Evolutionary conservation across 129 eudicot genomes (phyloP).

Genomic region (Flaveria ramosissima): DNA sequence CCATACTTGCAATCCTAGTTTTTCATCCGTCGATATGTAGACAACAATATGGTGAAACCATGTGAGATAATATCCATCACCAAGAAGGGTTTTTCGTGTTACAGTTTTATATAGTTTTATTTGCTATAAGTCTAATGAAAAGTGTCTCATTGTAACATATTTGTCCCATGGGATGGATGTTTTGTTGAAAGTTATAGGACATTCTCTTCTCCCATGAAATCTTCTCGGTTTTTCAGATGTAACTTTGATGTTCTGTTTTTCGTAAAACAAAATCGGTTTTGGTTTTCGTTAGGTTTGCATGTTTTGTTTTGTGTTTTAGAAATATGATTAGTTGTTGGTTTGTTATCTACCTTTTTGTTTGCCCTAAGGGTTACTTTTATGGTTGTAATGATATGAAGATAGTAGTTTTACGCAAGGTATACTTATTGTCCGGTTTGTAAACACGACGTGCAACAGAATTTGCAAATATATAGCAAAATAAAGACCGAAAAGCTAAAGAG

Average conservation of each 20-base stretch:
- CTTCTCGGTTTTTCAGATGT: background rate
- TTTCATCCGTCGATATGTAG: background rate
- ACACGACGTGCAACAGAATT: background rate
- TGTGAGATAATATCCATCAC: background rate
- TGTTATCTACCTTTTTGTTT: background rate
- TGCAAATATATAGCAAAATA: background rate
- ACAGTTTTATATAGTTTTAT: background rate
- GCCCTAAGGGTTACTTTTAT: background rate
- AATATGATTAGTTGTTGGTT: background rate
- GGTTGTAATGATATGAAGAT: no score
- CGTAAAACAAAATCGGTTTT: background rate
- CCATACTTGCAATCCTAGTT: slow-evolving; percentile 16
- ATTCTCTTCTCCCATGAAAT: background rate
- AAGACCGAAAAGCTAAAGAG: background rate
- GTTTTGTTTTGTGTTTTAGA: background rate
- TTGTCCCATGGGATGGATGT: background rate
- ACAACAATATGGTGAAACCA: slow-evolving; percentile 12
- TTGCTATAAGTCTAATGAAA: background rate
- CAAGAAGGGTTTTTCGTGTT: slow-evolving; percentile 7
- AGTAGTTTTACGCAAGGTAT: no score
- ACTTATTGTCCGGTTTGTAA: no score
- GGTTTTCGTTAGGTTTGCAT: background rate
- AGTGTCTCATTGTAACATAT: slow-evolving; percentile 24
- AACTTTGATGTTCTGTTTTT: background rate
- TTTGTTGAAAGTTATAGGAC: background rate